Percentiles rank a stretch among this genome's conserved stretches.
Evolutionary conservation across 768 basidiomycete species (phyloP).

Genomic region (Cystofilobasidium ferigula): DNA sequence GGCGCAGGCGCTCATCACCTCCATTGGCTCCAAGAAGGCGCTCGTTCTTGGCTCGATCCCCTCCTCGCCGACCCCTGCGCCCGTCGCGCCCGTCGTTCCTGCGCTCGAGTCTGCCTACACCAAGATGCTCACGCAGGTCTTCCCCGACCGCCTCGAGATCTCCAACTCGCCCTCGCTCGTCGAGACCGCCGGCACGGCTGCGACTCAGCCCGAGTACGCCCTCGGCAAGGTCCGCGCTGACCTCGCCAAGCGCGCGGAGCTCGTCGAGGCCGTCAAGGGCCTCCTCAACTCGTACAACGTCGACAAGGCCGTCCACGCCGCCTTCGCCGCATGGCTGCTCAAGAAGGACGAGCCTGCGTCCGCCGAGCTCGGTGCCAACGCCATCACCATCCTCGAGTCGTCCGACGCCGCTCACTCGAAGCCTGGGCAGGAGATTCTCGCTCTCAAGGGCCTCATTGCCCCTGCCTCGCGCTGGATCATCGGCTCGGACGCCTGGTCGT

Average conservation of each 20-base stretch:
- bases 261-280: constrained; percentile 54
- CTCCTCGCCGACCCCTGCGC: constrained; percentile 33
- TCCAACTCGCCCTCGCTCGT: constrained; percentile 72
- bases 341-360: constrained; percentile 65
- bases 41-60: constrained; percentile 42
- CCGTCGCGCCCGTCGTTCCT: constrained; percentile 51
- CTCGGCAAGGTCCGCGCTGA: constrained; percentile 80
- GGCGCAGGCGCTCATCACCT: constrained; percentile 16
- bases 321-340: constrained; percentile 66
- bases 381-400: constrained; percentile 42
- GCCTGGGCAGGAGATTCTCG: constrained; percentile 49
- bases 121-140: constrained; percentile 70
- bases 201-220: constrained; percentile 89
- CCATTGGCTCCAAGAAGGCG: constrained; percentile 26
- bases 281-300: constrained; percentile 52
- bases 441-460: constrained; percentile 52
- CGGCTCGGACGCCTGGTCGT: constrained; percentile 95
- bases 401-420: constrained; percentile 39
- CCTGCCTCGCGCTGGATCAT: constrained; percentile 85
- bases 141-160: constrained; percentile 65
- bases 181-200: constrained; percentile 51
- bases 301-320: constrained; percentile 29
- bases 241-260: constrained; percentile 59
- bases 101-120: constrained; percentile 86
- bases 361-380: constrained; percentile 47